Base-by-base conservation (phyloP, 176 grass and related monocot species). In the Tillandsia fasciculata region DNA sequence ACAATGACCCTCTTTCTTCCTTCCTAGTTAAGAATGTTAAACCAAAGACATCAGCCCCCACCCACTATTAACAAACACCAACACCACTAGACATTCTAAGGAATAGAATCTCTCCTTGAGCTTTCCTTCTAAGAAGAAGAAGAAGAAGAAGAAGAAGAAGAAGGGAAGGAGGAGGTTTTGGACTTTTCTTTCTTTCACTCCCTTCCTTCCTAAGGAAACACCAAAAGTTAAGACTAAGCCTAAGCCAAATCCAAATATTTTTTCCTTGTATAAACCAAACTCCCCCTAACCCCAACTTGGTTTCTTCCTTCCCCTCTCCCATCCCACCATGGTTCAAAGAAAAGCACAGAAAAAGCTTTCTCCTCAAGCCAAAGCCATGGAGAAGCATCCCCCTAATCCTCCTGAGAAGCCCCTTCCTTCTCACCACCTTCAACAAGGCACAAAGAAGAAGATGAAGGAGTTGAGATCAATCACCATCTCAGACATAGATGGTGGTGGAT, bases 241-340 rank as follows among this genome's bases (percentile, higher is more conserved):
- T 8, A 42, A 7, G 33, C 33, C 33, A 42, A 42, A 42, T 7
- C 33, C 33, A 42, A 42, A 7, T 42, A 4, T 42, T 42, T 42
- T 5, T 7, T 0, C 33, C 33, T 42, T 42, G 3, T 7, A 42
- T 42, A 42, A 42, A 42, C 33, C 33, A 42, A 42, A 42, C 33
- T 42, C 33, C 33, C 33, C 33, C 33, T 42, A 42, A 42, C 33
- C 4, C 7, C 29, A 33, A 33, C 29, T 33, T 33, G 29, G 29
- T 33, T 33, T 3, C 29, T 5, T 33, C 5, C 29, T 33, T 33
- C 29, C 29, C 70, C 66, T 58, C 17, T 42, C 26, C 15, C 72
- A 64, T 59, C 33, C 48, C 13, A 70, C 67, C 87, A 99, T 99
- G 95, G 95, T 99, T 49, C 85, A 91, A 71, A 94, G 90, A 48